phyloP scores from a whole-genome alignment of 208 protist genomes.

The Crithidia fasciculata region DNA sequence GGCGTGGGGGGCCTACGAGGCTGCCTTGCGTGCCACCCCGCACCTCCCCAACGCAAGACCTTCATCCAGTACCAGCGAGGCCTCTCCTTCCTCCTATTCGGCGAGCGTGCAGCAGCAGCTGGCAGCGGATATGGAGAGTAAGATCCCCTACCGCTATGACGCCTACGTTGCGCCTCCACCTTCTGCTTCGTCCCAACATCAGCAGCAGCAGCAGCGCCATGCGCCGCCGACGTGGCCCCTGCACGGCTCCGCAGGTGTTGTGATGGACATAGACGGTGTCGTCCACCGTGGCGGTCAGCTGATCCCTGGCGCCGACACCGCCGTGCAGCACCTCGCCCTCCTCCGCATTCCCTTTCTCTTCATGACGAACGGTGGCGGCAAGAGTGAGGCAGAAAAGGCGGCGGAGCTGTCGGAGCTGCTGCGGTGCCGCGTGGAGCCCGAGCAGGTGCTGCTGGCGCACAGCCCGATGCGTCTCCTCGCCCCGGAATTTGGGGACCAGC shows the following conservation, averaged over 20 bases:
- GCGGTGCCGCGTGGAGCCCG: conserved; percentile 47
- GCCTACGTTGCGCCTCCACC: conserved; percentile 33
- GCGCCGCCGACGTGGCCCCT: conserved; percentile 62
- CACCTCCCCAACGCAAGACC: background rate
- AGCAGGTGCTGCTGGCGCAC: conserved; percentile 77
- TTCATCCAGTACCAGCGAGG: background rate
- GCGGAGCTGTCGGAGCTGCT: conserved; percentile 68
- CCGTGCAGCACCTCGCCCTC: conserved; percentile 61
- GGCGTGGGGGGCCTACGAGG: conserved; percentile 78
- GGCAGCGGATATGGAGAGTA: conserved; percentile 57
- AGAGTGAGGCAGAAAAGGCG: conserved; percentile 77
- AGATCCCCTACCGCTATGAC: conserved; percentile 81
- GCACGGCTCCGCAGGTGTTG: conserved; percentile 75
- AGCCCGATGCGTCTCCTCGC: conserved; percentile 83
- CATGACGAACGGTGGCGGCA: conserved; percentile 82
- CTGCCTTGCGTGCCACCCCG: conserved; percentile 16
- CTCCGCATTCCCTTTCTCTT: conserved; percentile 85
- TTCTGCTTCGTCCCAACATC: background rate
- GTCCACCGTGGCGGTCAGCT: conserved; percentile 68
- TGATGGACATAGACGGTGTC: conserved; percentile 89
- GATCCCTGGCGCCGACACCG: conserved; percentile 73
- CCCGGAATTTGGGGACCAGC: conserved; percentile 43
- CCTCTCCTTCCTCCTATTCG: conserved; percentile 41
- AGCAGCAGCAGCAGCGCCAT: background rate
- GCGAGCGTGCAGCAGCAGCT: conserved; percentile 46